These are phyloP conservation scores for Rhizophora apiculata DNA, from an alignment of 345 rosid genomes.

Conservation along the genomic window DNA sequence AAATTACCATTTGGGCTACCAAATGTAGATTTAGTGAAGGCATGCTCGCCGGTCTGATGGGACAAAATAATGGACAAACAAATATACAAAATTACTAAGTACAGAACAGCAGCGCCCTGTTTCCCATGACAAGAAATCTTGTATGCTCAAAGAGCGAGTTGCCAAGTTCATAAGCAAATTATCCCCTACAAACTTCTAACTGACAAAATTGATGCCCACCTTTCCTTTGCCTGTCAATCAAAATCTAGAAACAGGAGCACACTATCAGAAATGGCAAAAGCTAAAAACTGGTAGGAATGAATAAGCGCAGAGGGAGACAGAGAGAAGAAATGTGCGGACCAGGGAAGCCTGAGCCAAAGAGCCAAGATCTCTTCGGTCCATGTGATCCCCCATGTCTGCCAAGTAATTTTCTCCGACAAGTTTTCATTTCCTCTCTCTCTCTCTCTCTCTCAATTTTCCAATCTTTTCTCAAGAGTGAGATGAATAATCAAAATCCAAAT, in stretches of 20 bases:
- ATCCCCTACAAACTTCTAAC: not conserved
- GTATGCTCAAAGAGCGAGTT: conserved; percentile 1
- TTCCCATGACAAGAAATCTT: conserved; percentile 1
- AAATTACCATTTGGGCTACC: no score
- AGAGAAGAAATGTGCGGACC: conserved; percentile 33
- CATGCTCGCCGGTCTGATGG: no score
- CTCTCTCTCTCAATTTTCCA: no score
- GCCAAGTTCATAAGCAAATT: conserved; percentile 7
- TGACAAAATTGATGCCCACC: conserved; percentile 24
- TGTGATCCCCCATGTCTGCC: conserved; percentile 46
- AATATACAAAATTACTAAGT: conserved; percentile 18
- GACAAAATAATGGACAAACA: not conserved
- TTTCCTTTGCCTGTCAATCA: conserved; percentile 30
- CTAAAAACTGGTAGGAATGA: not conserved
- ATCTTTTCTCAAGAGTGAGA: no score
- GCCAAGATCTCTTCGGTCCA: conserved; percentile 46
- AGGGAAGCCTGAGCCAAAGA: conserved; percentile 55
- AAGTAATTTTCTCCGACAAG: conserved; percentile 57
- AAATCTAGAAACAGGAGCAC: conserved; percentile 6
- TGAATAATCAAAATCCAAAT: no score
- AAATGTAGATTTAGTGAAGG: no score
- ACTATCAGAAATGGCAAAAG: not conserved
- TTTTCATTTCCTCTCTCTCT: conserved; percentile 40
- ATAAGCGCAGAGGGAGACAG: not conserved
- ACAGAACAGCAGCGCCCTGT: conserved; percentile 25